Evolutionary conservation across 2,329 filamentous ascomycete genomes (phyloP).

Genomic region (Neonectria faginata): DNA sequence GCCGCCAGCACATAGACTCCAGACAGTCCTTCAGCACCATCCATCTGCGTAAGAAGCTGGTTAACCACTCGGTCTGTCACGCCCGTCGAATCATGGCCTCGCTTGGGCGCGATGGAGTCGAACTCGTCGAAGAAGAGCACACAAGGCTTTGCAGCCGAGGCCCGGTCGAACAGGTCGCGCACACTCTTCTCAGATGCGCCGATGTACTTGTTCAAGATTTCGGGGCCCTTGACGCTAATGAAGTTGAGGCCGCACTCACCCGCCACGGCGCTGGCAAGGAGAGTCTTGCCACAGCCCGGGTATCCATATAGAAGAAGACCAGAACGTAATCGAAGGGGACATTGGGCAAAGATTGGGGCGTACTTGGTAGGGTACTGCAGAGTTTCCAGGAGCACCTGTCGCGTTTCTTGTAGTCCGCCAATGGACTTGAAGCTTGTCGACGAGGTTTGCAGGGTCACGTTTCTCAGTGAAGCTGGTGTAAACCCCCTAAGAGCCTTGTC

Average conservation of each 20-base stretch:
- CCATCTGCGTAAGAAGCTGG: constrained; percentile 98
- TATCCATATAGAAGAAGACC: constrained; percentile 94
- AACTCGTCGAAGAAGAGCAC: constrained; percentile 99
- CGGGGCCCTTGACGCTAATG: constrained; percentile 97
- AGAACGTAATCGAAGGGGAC: constrained; percentile 92
- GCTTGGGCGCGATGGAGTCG: constrained; percentile 95
- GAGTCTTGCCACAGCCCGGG: constrained; percentile 95
- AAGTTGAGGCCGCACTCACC: constrained; percentile 98
- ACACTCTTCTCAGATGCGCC: constrained; percentile 97
- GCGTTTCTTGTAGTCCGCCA: constrained; percentile 86
- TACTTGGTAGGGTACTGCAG: constrained; percentile 98
- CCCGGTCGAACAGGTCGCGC: constrained; percentile 92
- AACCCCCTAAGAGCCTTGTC: constrained; percentile 88
- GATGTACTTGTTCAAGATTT: constrained; percentile 99
- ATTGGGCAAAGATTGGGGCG: constrained; percentile 96
- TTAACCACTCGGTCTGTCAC: constrained; percentile 99
- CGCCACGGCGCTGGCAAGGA: constrained; percentile 95
- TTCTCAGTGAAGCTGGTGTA: constrained; percentile 92
- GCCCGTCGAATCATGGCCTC: constrained; percentile 95
- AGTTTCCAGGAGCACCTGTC: constrained; percentile 92
- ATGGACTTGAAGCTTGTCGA: constrained; percentile 94
- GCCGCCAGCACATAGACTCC: constrained; percentile 97
- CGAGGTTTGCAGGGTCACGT: constrained; percentile 92
- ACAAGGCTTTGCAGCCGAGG: constrained; percentile 89
- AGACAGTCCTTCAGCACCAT: constrained; percentile 92